phyloP scores from a whole-genome alignment of 108 stramenopile genomes.

The Parmales sp. region DNA sequence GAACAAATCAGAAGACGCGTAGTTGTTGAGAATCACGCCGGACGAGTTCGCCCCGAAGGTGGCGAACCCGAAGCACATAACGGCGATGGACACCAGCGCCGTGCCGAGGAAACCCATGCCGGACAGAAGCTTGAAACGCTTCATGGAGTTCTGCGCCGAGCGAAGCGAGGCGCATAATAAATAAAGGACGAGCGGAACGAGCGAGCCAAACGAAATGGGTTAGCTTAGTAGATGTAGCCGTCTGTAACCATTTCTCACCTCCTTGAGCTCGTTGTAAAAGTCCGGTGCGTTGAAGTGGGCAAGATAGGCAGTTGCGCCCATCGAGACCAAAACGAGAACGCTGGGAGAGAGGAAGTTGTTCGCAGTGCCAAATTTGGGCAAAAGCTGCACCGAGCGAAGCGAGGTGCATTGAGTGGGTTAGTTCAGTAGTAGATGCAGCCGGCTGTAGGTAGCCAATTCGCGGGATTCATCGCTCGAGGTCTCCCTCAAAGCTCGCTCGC shows the following conservation, averaged over 20 bases:
- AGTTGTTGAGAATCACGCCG: conserved; percentile 84
- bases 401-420: no score
- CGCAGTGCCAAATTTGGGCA: conserved; percentile 45
- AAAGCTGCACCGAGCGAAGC: no score
- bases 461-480: neutral
- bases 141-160: conserved; percentile 28
- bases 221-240: no score
- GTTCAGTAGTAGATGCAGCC: no score
- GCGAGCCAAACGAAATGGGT: no score
- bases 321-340: conserved; percentile 57
- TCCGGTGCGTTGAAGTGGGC: conserved; percentile 84
- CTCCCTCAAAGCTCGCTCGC: neutral
- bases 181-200: no score
- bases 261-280: conserved; percentile 61
- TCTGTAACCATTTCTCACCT: no score
- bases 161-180: no score
- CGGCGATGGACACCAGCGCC: conserved; percentile 43
- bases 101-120: conserved; percentile 45
- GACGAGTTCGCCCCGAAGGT: conserved; percentile 70
- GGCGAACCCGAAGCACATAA: conserved; percentile 72
- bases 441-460: conserved; percentile 22
- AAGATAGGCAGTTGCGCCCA: conserved; percentile 74
- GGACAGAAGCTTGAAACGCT: conserved; percentile 42
- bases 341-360: conserved; percentile 35
- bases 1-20: conserved; percentile 57